Evolutionary conservation across 2,329 filamentous ascomycete species (phyloP).

Genomic region (Alternaria sp.): DNA sequence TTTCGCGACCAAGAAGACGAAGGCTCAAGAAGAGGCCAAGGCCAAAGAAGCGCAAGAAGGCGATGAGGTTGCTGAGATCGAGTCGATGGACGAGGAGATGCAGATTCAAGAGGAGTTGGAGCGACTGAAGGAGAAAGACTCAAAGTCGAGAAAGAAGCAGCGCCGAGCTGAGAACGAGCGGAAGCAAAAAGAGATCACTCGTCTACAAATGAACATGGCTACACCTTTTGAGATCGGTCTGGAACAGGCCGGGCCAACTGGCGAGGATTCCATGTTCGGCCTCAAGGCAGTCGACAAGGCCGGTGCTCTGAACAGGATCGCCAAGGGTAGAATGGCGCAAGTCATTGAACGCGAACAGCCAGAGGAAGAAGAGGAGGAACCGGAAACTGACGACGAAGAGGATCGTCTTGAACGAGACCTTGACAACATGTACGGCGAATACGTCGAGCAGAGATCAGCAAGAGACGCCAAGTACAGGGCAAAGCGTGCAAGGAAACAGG

Average conservation of each 20-base stretch:
- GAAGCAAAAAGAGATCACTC: constrained; percentile 92
- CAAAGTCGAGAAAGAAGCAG: constrained; percentile 78
- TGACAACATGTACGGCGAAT: constrained; percentile 85
- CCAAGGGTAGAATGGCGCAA: constrained; percentile 79
- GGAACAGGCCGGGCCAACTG: constrained; percentile 80
- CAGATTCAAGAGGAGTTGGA: constrained; percentile 88
- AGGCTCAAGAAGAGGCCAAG: constrained; percentile 52
- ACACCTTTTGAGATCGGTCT: constrained; percentile 95
- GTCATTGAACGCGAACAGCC: constrained; percentile 61
- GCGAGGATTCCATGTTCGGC: constrained; percentile 84
- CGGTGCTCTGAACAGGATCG: constrained; percentile 71
- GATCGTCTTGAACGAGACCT: constrained; percentile 85
- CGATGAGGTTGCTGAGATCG: constrained; percentile 80
- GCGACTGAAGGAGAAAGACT: constrained; percentile 79
- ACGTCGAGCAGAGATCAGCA: constrained; percentile 78
- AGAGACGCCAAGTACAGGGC: constrained; percentile 86
- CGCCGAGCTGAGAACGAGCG: constrained; percentile 87
- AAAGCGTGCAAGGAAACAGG: constrained; percentile 83
- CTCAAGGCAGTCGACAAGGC: constrained; percentile 82
- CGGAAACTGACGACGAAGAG: constrained; percentile 76
- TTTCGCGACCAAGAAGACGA: constrained; percentile 75
- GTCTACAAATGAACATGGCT: constrained; percentile 97
- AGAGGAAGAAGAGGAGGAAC: constrained; percentile 55
- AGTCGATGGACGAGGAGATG: constrained; percentile 93
- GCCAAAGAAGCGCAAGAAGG: constrained; percentile 51